Conservation (phyloP, 1,284 basidiomycete species). For the Sanguinoderma infundibulare region DNA sequence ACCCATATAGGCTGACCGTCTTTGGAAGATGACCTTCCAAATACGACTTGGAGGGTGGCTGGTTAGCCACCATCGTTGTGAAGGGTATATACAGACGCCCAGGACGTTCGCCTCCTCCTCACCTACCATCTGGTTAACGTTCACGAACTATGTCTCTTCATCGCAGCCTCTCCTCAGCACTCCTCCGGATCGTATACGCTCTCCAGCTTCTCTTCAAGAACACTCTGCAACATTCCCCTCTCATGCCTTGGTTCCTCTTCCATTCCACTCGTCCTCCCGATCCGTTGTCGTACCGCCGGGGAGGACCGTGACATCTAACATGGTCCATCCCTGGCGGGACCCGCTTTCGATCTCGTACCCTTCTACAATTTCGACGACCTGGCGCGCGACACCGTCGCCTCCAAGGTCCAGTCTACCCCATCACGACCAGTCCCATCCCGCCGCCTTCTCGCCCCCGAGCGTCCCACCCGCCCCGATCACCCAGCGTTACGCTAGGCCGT, state of each 20-base stretch:
- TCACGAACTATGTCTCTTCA: too few species aligned
- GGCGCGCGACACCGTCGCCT: not conserved
- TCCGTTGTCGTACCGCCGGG: not conserved
- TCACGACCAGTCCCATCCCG: not conserved
- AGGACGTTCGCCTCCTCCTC: not conserved
- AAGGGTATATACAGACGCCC: not conserved
- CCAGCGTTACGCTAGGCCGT: not conserved
- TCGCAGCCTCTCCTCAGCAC: not conserved
- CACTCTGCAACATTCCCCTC: not conserved
- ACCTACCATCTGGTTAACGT: not conserved
- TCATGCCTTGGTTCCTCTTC: not conserved
- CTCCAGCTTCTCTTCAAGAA: not conserved
- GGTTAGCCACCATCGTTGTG: not conserved
- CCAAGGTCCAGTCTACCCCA: not conserved
- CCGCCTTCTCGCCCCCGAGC: not conserved
- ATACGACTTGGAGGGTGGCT: not conserved
- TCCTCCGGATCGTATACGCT: too few species aligned
- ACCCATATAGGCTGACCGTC: not conserved
- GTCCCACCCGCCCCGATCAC: not conserved
- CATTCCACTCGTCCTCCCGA: not conserved
- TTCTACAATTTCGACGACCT: not conserved
- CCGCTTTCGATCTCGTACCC: not conserved
- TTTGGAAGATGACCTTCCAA: not conserved
- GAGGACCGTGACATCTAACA: not conserved
- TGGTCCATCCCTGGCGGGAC: not conserved